phyloP scores from a whole-genome alignment of 495 filamentous ascomycete genomes.

The Penicillium malachiteum region DNA sequence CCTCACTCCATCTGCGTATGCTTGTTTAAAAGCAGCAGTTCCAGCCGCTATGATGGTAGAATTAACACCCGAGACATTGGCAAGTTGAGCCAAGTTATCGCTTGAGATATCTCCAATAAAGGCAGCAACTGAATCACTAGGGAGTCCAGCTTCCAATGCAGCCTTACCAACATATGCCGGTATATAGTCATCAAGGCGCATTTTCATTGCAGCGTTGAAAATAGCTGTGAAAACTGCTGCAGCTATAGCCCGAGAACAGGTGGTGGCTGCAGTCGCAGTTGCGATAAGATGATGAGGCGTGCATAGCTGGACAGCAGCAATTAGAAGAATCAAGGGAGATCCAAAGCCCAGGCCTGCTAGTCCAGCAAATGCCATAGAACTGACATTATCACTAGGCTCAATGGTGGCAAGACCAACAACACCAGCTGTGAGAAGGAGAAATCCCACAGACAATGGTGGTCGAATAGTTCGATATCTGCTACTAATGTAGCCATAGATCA shows the following conservation, averaged over 20 bases:
- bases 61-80: background rate
- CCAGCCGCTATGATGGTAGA: background rate
- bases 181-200: background rate
- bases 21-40: slow-evolving; percentile 2
- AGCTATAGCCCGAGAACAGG: background rate
- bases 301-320: slow-evolving; percentile 5
- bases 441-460: slow-evolving; percentile 3
- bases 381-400: slow-evolving; percentile 1
- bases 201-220: background rate
- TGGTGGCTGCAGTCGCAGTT: background rate
- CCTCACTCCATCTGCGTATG: slow-evolving; percentile 10
- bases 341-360: slow-evolving; percentile 9
- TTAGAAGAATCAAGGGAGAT: slow-evolving; percentile 6
- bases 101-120: background rate
- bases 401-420: slow-evolving; percentile 8
- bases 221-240: background rate
- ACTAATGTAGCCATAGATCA: slow-evolving; percentile 11
- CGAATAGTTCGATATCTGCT: slow-evolving; percentile 7
- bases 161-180: background rate
- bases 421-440: slow-evolving; percentile 7
- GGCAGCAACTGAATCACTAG: background rate
- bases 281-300: background rate
- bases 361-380: slow-evolving; percentile 1
- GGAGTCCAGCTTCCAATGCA: background rate
- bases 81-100: background rate